Conservation (phyloP, 768 basidiomycete species). For the Leucosporidium yakuticum region DNA sequence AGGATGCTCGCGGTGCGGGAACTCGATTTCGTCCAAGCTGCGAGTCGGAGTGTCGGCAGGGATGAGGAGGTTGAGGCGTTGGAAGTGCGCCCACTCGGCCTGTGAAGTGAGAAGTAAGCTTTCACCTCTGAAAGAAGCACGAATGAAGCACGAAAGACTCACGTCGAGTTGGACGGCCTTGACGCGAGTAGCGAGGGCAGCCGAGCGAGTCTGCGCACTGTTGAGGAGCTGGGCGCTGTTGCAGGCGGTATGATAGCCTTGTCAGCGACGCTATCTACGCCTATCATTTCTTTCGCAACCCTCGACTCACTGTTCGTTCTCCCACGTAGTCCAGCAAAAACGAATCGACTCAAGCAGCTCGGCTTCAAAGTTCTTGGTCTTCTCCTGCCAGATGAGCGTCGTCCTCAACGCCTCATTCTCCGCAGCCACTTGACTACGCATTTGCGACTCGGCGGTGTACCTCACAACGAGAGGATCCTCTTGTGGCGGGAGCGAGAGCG, state of each 20-base stretch:
- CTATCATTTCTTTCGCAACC: no score
- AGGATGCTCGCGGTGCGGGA: constrained; percentile 12
- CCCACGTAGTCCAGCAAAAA: constrained; percentile 23
- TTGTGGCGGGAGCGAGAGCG: background rate
- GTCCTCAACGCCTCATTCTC: constrained; percentile 22
- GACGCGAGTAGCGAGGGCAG: constrained; percentile 25
- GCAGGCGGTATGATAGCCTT: background rate
- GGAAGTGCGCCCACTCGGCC: constrained; percentile 30
- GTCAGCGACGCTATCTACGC: no score
- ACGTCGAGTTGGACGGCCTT: constrained; percentile 14
- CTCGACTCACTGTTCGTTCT: constrained; percentile 13
- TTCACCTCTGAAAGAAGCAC: no score
- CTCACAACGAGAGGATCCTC: constrained; percentile 31
- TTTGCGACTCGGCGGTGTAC: constrained; percentile 11
- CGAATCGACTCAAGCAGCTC: constrained; percentile 10
- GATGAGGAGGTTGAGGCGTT: constrained; percentile 22
- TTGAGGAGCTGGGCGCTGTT: constrained; percentile 10
- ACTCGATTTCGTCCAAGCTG: constrained; percentile 11
- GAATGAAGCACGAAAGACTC: background rate
- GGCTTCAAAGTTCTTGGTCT: constrained; percentile 11
- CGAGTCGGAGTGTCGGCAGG: background rate
- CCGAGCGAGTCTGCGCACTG: constrained; percentile 16
- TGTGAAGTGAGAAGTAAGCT: background rate
- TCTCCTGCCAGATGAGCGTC: constrained; percentile 20
- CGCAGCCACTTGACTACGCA: constrained; percentile 11